Evolutionary conservation across 352 stramenopile species (phyloP), one percentile per base, ranked within the genome.

Genomic region (Phytophthora niederhauseri): DNA sequence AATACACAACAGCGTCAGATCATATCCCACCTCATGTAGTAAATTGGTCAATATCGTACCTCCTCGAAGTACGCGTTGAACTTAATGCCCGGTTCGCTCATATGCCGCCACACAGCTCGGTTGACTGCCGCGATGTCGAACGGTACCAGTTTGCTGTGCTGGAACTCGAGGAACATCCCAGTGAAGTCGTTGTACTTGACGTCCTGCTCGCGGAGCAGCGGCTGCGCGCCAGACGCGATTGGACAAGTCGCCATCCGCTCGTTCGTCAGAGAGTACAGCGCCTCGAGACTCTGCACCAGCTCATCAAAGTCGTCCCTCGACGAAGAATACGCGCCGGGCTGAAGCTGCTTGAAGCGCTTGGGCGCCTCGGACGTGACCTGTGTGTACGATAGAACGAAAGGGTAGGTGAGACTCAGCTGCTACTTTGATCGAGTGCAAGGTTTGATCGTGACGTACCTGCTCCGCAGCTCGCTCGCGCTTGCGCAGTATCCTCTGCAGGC

Each of bases 171-270:
- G 31, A 75, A 81, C 64, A 77, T 65, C 0, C 56, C 63, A 2
- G 41, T 73, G 4, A 74, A 51, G 34, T 67, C 69, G 58, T 77
- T 72, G 53, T 77, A 73, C 54, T 77, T 71, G 57, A 75, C 65
- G 17, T 77, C 53, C 36, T 72, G 58, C 3, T 70, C 54, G 14
- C 57, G 52, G 6, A 69, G 17, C 4, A 19, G 14, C 36, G 64
- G 68, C 7, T 66, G 57, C 4, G 57, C 34, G 4, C 22, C 36
- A 5, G 68, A 57, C 17, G 49, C 57, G 3, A 53, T 41, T 11
- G 68, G 58, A 14, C 57, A 69, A 15, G 34, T 15, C 0, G 53
- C 19, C 2, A 76, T 24, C 2, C 57, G 48, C 6, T 69, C 58
- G 41, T 76, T 36, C 12, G 64, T 72, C 26, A 68, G n/a, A 3